phyloP scores from a whole-genome alignment of 2,329 filamentous ascomycete species.

The Arthrinium puccinioides region DNA sequence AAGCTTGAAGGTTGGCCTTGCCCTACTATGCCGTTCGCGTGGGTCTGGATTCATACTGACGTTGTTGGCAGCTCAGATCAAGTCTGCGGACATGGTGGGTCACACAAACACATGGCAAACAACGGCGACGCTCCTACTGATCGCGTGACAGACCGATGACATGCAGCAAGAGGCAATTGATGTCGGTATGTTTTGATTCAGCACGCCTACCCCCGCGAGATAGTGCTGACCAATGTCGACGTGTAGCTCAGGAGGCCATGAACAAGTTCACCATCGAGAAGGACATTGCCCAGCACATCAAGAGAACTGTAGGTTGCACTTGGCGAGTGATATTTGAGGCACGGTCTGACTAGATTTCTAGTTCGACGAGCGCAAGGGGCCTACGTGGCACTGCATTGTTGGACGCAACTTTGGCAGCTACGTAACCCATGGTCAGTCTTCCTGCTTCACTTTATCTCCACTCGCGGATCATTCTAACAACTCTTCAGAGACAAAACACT shows the following conservation, averaged over 20 bases:
- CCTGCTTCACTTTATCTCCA: constrained; percentile 1
- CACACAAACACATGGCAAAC: constrained; percentile 2
- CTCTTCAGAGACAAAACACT: constrained; percentile 87
- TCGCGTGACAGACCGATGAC: constrained; percentile 68
- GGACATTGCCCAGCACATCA: constrained; percentile 32
- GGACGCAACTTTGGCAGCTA: constrained; percentile 98
- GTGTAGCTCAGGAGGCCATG: constrained; percentile 55
- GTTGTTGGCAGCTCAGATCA: constrained; percentile 70
- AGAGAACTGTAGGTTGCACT: constrained; percentile 43
- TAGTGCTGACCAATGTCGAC: constrained; percentile 10
- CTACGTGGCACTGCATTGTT: constrained; percentile 99
- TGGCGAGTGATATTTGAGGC: too few species aligned
- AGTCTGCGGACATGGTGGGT: constrained; percentile 95
- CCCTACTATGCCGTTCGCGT: too few species aligned
- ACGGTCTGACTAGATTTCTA: constrained; percentile 46
- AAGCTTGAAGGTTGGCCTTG: constrained; percentile 24
- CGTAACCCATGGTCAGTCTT: constrained; percentile 79
- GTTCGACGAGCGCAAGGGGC: constrained; percentile 96
- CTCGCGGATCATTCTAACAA: neutral
- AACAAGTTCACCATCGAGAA: constrained; percentile 56
- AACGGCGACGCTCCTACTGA: constrained; percentile 18
- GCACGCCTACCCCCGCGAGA: neutral
- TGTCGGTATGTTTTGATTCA: constrained; percentile 64
- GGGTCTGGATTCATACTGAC: constrained; percentile 3
- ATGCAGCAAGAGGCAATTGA: constrained; percentile 96